Evolutionary conservation across 352 stramenopile genomes (phyloP), one percentile per base, ranked within the genome.

Genomic region (Stramenopiles sp.): DNA sequence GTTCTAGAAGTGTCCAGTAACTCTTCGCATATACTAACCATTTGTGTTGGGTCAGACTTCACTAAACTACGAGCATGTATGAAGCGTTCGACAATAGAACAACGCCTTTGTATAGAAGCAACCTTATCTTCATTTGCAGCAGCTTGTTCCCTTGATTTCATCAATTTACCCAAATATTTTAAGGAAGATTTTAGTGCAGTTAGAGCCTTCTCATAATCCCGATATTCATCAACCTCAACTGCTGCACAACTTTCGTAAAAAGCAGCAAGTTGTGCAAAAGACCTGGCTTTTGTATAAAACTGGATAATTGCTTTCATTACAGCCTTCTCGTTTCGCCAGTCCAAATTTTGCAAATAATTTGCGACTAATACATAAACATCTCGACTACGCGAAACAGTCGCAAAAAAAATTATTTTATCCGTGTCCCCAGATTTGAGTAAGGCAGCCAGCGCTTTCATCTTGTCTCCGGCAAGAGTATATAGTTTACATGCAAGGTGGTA

Each of bases 281-380:
- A 71, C 34, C 75, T 69, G 1, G 76, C 76, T 48, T 88, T 91
- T 18, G 63, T 74, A 56, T 91, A 91, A 29, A 91, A 91, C 4
- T 51, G 52, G 2, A 89, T 60, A 26, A 92, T 88, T 23, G 69
- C 66, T 46, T 89, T 86, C 41, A 86, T 62, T 26, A 86, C 60
- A 18, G 87, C 64, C 7, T 50, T 28, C 34, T 84, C 64, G 32
- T 68, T 69, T 35, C 66, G 64, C 73, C 73, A 90, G 52, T 89
- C 61, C 28, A 91, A 56, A 47, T 70, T 84, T 48, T 90, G 73
- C 23, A 92, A 47, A 44, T 90, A 91, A 47, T 90, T 90, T 6
- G 70, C 76, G 0, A 71, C 75, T 7, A 92, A 58, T 10, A 86
- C 58, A 53, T 84, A 91, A 36, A 92, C 88, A 42, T 89, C 74